A percentile compares a stretch with the other conserved stretches of the same genome.
Conservation (phyloP, 352 stramenopile genomes). For the Pythium monospermum region DNA sequence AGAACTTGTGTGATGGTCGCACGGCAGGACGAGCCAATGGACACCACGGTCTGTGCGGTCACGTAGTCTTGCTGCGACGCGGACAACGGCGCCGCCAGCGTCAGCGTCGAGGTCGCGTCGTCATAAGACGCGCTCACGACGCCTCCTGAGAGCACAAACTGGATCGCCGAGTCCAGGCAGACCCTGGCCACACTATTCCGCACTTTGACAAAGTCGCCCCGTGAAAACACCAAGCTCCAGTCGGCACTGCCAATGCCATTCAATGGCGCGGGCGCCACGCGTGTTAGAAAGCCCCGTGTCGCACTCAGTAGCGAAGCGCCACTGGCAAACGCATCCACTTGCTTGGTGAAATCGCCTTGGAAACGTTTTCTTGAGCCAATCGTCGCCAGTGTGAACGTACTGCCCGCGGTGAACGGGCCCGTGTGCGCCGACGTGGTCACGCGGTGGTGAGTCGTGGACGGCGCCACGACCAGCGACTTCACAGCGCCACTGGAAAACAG, state of each 20-base stretch:
- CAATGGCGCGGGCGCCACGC: slow-evolving; percentile 30
- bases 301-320: slow-evolving; percentile 23
- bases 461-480: slow-evolving; percentile 21
- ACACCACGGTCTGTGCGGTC: slow-evolving; percentile 31
- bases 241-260: slow-evolving; percentile 33
- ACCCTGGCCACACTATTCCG: slow-evolving; percentile 53
- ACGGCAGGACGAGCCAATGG: slow-evolving; percentile 37
- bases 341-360: slow-evolving; percentile 35
- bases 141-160: slow-evolving; percentile 36
- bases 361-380: slow-evolving; percentile 37
- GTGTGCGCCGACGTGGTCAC: slow-evolving; percentile 68
- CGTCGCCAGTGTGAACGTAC: slow-evolving; percentile 61
- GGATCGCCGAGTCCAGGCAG: slow-evolving; percentile 55
- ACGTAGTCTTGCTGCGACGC: slow-evolving; percentile 23
- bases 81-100: slow-evolving; percentile 32
- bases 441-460: slow-evolving; percentile 42
- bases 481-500: slow-evolving; percentile 24
- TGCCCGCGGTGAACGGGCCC: slow-evolving; percentile 51
- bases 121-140: slow-evolving; percentile 34
- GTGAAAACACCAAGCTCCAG: slow-evolving; percentile 36
- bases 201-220: slow-evolving; percentile 59
- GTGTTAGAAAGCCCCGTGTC: slow-evolving; percentile 42
- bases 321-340: slow-evolving; percentile 47
- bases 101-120: slow-evolving; percentile 24
- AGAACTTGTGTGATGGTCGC: slow-evolving; percentile 18